A percentile compares a stretch with the other conserved stretches of the same genome.
Evolutionary conservation across 2,329 filamentous ascomycete genomes (phyloP).

Genomic region (Domatiomyces catenatus): DNA sequence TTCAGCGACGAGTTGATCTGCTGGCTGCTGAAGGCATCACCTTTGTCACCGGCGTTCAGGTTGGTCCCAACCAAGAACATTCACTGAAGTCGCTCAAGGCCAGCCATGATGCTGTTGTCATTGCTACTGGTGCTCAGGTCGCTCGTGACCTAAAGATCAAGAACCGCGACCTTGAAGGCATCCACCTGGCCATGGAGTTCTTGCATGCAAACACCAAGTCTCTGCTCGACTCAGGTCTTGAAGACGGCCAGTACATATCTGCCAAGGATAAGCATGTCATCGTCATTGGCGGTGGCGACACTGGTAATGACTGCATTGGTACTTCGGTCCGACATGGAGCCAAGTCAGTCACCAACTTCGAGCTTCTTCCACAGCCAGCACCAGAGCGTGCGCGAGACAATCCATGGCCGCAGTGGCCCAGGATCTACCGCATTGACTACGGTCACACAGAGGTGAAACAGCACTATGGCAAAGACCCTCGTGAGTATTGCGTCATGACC

Average conservation of each 20-base stretch:
- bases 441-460: conserved; percentile 91
- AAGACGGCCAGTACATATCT: conserved; percentile 74
- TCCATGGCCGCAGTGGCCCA: conserved; percentile 96
- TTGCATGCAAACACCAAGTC: conserved; percentile 96
- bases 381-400: conserved; percentile 83
- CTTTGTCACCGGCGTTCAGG: conserved; percentile 61
- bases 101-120: conserved; percentile 67
- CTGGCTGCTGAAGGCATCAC: conserved; percentile 78
- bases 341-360: conserved; percentile 92
- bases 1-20: conserved; percentile 88
- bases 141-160: conserved; percentile 85
- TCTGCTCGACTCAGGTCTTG: conserved; percentile 75
- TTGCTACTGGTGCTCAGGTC: conserved; percentile 85
- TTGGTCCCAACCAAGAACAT: conserved; percentile 58
- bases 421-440: conserved; percentile 96
- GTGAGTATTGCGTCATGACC: conserved; percentile 96
- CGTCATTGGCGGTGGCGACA: conserved; percentile 94
- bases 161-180: conserved; percentile 70
- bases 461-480: conserved; percentile 88
- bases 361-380: conserved; percentile 82
- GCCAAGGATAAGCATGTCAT: conserved; percentile 93
- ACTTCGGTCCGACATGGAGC: conserved; percentile 90
- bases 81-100: conserved; percentile 57
- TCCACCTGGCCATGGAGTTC: conserved; percentile 97
- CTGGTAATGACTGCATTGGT: conserved; percentile 94